Percentiles rank a stretch among this genome's conserved stretches.
Evolutionary conservation across 2,329 filamentous ascomycete genomes (phyloP).

Genomic region (Sporothrix brasiliensis): DNA sequence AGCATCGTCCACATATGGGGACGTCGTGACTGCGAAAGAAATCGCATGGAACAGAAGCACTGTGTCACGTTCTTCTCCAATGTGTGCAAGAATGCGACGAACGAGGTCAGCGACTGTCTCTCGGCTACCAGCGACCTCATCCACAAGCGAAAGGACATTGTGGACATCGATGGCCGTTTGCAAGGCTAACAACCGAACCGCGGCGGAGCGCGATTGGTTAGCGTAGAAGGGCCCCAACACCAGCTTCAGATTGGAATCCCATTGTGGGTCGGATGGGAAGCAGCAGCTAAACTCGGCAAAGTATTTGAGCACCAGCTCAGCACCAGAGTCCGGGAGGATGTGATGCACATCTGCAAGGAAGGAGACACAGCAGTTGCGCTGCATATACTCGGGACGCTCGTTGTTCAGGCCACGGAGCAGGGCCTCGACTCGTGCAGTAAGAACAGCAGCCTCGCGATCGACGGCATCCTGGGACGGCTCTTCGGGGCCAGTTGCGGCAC

Average conservation of each 20-base stretch:
- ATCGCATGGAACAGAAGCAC: conserved; percentile 66
- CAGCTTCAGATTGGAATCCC: conserved; percentile 65
- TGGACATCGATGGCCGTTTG: conserved; percentile 63
- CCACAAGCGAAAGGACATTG: conserved; percentile 60
- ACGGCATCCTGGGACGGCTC: conserved; percentile 48
- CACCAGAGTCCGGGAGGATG: conserved; percentile 66
- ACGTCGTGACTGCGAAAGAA: conserved; percentile 65
- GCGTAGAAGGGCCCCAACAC: conserved; percentile 67
- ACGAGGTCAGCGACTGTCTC: conserved; percentile 63
- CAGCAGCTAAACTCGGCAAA: conserved; percentile 71
- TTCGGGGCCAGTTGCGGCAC: conserved; percentile 17
- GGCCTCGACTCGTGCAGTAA: conserved; percentile 55
- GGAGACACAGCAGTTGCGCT: conserved; percentile 66
- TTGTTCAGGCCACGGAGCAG: conserved; percentile 47
- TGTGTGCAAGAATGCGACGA: conserved; percentile 61
- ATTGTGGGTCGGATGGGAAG: conserved; percentile 69
- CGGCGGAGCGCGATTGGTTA: conserved; percentile 61
- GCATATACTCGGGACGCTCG: conserved; percentile 58
- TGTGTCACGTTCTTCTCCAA: conserved; percentile 66
- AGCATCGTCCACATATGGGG: conserved; percentile 59
- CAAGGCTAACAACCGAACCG: conserved; percentile 65
- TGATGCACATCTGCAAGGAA: conserved; percentile 66
- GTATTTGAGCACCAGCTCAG: conserved; percentile 66
- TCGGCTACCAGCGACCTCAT: conserved; percentile 52
- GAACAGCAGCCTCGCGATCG: conserved; percentile 48